Evolutionary conservation across 345 rosid species (phyloP).

Genomic region (Hirschfeldia incana): DNA sequence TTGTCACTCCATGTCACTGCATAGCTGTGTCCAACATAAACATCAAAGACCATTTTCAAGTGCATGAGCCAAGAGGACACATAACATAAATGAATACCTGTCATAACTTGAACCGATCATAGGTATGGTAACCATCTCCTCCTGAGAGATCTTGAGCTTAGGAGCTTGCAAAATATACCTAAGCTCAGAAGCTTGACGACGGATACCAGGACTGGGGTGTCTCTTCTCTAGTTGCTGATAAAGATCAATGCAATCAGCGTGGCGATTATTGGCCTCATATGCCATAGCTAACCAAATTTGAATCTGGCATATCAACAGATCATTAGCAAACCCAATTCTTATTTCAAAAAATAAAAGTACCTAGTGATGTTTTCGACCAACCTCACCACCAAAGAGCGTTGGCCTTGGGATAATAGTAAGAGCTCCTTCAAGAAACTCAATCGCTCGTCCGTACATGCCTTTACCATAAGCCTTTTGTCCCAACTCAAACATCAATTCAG

Average conservation of each 20-base stretch:
- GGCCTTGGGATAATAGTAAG: slow-evolving; percentile 84
- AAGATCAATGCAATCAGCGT: slow-evolving; percentile 80
- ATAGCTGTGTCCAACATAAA: slow-evolving; percentile 58
- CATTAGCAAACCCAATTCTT: slow-evolving; percentile 24
- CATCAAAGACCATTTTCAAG: not conserved
- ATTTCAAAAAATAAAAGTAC: not conserved
- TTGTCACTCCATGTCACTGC: slow-evolving; percentile 89
- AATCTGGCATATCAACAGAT: slow-evolving; percentile 51
- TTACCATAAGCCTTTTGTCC: slow-evolving; percentile 95
- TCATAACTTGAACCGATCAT: slow-evolving; percentile 76
- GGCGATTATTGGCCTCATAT: slow-evolving; percentile 92
- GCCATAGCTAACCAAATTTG: slow-evolving; percentile 99
- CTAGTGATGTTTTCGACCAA: slow-evolving; percentile 44
- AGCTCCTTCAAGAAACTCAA: slow-evolving; percentile 91
- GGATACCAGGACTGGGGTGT: slow-evolving; percentile 78
- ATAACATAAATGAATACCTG: slow-evolving; percentile 45
- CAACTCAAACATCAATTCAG: slow-evolving; percentile 87
- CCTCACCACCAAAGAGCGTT: slow-evolving; percentile 96
- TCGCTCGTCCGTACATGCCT: slow-evolving; percentile 85
- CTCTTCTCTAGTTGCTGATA: slow-evolving; percentile 78
- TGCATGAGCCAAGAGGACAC: not conserved
- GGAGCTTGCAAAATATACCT: slow-evolving; percentile 93
- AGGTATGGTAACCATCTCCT: slow-evolving; percentile 91
- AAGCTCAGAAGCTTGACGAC: slow-evolving; percentile 93
- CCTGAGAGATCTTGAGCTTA: slow-evolving; percentile 84